Evolutionary conservation across 176 grass and related monocot species (phyloP), one percentile per base, ranked within the genome.

Genomic region (Cocos nucifera): DNA sequence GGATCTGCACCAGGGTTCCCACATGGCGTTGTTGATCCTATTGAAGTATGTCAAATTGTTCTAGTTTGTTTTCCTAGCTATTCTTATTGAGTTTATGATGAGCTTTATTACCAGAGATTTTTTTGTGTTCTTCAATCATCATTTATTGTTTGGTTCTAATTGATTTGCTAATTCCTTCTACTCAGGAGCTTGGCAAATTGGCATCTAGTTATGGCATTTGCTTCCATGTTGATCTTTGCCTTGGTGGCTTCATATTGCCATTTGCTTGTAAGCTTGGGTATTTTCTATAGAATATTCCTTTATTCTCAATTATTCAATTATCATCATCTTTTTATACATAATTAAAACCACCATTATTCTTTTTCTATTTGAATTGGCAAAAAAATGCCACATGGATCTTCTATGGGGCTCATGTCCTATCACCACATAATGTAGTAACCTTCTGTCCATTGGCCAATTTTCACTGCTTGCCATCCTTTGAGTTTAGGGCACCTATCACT

Each of bases 1-100:
- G 93, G 84, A 30, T 97, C 93, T 67, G 84, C 93, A 85, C 93
- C 87, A 69, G 87, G 87, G 65, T 98, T 98, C 75, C 93, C 93
- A 3, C 93, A 92, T 70, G 87, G 93, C 59, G 65, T 98, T 66
- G 68, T 98, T 27, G 93, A 98, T 76, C 93, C 93, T 17, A 92
- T 98, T 18, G 84, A 98, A 81, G 93, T 98, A 80, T 72, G 69
- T 19, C 29, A 35, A 61, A 56, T 66, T 56, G 26, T 35, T 56
- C 4, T 6, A 56, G n/a, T 56, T 56, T 20, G 8, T 21, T 15
- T 15, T 56, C 6, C 21, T 12, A 12, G 9, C 10, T 44, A 44
- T 44, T 9, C 35, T 44, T 44, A 35, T 35, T 9, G 1, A 7
- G 8, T 2, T 35, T 35, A 12, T 44, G 8, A 44, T 44, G 35